phyloP scores from a whole-genome alignment of 345 rosid genomes.

The Pelargonium nanum region DNA sequence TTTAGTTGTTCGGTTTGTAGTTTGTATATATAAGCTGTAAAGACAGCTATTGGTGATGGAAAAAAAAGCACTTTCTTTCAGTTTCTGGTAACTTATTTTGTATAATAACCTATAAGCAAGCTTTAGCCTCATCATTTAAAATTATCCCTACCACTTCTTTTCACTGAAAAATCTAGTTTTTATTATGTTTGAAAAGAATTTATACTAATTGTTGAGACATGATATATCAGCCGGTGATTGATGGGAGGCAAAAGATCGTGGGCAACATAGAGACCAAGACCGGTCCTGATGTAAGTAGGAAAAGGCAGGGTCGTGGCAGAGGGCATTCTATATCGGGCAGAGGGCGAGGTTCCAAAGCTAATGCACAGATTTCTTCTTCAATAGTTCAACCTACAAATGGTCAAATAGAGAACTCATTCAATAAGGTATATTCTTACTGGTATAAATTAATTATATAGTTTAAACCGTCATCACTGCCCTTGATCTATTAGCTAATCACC shows the following conservation, averaged over 20 bases:
- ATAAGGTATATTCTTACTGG: slow-evolving; percentile 42
- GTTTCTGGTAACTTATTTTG: neutral
- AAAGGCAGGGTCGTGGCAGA: slow-evolving; percentile 82
- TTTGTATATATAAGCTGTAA: neutral
- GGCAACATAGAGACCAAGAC: slow-evolving; percentile 46
- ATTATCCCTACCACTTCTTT: neutral
- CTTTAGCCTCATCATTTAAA: neutral
- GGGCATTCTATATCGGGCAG: slow-evolving; percentile 54
- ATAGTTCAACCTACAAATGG: slow-evolving; percentile 44
- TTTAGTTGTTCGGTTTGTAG: no score
- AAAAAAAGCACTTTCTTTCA: neutral
- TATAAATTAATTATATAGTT: neutral
- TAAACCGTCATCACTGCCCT: neutral
- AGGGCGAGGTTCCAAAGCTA: slow-evolving; percentile 80
- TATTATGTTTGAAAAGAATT: neutral
- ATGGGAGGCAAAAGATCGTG: slow-evolving; percentile 53
- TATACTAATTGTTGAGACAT: slow-evolving; percentile 9
- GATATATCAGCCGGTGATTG: slow-evolving; percentile 37
- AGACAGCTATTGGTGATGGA: neutral
- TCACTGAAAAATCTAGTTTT: neutral
- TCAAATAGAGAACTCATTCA: slow-evolving; percentile 46
- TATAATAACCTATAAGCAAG: no score
- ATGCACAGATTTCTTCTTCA: slow-evolving; percentile 43
- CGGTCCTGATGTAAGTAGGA: slow-evolving; percentile 44
- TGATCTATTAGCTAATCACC: neutral